Evolutionary conservation across 2,329 filamentous ascomycete genomes (phyloP).

Genomic region (Cladophialophora chaetospira): DNA sequence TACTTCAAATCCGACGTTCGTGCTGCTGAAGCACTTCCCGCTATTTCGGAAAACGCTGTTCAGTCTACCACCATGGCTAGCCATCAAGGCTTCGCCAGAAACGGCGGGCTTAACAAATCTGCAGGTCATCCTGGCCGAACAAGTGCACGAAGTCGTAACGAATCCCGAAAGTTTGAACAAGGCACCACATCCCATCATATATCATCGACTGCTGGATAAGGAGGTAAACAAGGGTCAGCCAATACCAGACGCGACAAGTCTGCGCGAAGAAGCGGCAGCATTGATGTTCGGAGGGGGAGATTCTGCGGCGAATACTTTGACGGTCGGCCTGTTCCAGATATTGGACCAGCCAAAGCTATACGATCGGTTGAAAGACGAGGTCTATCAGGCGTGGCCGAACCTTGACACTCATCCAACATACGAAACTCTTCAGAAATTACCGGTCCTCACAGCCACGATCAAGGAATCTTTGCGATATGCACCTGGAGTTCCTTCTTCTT

Average conservation of each 20-base stretch:
- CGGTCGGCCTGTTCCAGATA: slow-evolving; percentile 36
- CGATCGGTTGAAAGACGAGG: slow-evolving; percentile 14
- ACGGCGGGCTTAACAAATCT: slow-evolving; percentile 29
- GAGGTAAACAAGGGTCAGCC: background rate
- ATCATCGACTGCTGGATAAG: slow-evolving; percentile 35
- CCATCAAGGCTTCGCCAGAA: slow-evolving; percentile 29
- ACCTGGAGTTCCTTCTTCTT: slow-evolving; percentile 42
- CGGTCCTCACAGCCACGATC: slow-evolving; percentile 51
- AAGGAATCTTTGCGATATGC: slow-evolving; percentile 52
- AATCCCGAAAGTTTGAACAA: slow-evolving; percentile 33
- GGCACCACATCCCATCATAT: slow-evolving; percentile 38
- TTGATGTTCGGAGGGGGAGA: slow-evolving; percentile 39
- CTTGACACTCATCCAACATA: background rate
- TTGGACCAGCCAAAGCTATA: slow-evolving; percentile 25
- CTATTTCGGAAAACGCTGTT: slow-evolving; percentile 42
- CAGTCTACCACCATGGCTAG: slow-evolving; percentile 41
- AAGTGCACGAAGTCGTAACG: slow-evolving; percentile 27
- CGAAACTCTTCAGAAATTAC: slow-evolving; percentile 40
- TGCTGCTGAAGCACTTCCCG: slow-evolving; percentile 34
- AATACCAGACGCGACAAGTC: slow-evolving; percentile 10
- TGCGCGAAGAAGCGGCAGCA: slow-evolving; percentile 38
- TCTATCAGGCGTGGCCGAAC: slow-evolving; percentile 18
- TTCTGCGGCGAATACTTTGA: slow-evolving; percentile 37
- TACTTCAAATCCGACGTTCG: slow-evolving; percentile 25
- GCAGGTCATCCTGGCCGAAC: slow-evolving; percentile 11